Evolutionary conservation across 352 stramenopile species (phyloP).

Genomic region (Globisporangium rhizosaccharum): DNA sequence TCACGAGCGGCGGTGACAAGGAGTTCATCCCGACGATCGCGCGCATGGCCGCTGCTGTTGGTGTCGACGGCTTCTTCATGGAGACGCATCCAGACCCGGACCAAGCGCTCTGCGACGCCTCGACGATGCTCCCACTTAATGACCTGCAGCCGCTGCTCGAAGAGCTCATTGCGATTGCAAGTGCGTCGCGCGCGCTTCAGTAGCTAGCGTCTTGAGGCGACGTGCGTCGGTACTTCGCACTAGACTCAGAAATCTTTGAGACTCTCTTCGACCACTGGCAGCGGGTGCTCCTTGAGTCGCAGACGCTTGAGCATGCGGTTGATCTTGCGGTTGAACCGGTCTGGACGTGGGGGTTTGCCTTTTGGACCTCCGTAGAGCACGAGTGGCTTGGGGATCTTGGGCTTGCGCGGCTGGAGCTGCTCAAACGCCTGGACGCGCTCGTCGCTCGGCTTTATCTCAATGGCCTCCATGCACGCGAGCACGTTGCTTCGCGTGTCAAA

Average conservation of each 20-base stretch:
- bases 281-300: conserved; percentile 54
- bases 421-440: conserved; percentile 18
- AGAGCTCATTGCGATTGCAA: conserved; percentile 73
- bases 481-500: conserved; percentile 42
- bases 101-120: conserved; percentile 54
- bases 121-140: conserved; percentile 71
- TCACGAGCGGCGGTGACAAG: conserved; percentile 63
- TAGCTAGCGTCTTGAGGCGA: neutral
- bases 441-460: conserved; percentile 16
- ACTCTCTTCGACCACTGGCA: conserved; percentile 74
- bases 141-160: conserved; percentile 57
- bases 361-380: conserved; percentile 24
- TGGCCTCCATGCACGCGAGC: conserved; percentile 37
- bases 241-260: conserved; percentile 44
- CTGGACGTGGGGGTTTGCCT: conserved; percentile 42
- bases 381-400: conserved; percentile 56
- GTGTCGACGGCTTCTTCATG: conserved; percentile 88
- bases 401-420: conserved; percentile 41
- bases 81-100: conserved; percentile 79
- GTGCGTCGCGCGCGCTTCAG: conserved; percentile 35
- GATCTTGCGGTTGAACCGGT: conserved; percentile 77
- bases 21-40: conserved; percentile 85
- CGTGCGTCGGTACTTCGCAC: neutral
- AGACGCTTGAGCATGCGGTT: conserved; percentile 75
- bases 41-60: conserved; percentile 75